phyloP scores from a whole-genome alignment of 805 yeast genomes.

The Komagataella pseudopastoris region DNA sequence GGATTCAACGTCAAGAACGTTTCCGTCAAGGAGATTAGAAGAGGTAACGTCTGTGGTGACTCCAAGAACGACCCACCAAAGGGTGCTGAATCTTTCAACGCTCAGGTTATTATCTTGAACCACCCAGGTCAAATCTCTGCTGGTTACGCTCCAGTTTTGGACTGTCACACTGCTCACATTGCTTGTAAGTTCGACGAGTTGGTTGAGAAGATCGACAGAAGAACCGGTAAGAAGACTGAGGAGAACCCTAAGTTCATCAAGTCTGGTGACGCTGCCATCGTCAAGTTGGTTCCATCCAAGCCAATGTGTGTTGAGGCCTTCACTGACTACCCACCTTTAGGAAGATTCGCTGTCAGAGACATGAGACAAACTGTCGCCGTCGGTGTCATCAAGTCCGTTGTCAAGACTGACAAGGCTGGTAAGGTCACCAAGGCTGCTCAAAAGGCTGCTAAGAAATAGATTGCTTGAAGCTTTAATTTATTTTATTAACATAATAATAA shows the following conservation, averaged over 20 bases:
- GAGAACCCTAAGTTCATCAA: constrained; percentile 86
- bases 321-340: constrained; percentile 92
- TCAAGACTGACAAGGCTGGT: constrained; percentile 75
- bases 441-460: constrained; percentile 68
- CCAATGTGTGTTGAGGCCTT: constrained; percentile 93
- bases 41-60: constrained; percentile 91
- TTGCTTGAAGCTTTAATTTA: constrained; percentile 4
- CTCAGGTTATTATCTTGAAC: constrained; percentile 80
- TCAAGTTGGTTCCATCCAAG: constrained; percentile 76
- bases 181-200: constrained; percentile 73
- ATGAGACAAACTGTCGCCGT: constrained; percentile 99
- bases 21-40: constrained; percentile 78
- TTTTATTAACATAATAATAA: background rate
- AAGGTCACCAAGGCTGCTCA: constrained; percentile 95
- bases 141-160: constrained; percentile 86
- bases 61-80: constrained; percentile 81
- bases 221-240: constrained; percentile 86
- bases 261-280: constrained; percentile 95
- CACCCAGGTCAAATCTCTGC: constrained; percentile 87
- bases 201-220: constrained; percentile 77
- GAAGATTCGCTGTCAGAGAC: constrained; percentile 98
- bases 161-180: constrained; percentile 89
- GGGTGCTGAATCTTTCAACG: constrained; percentile 69
- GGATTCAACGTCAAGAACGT: constrained; percentile 88
- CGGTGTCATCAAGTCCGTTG: constrained; percentile 96